Evolutionary conservation across 176 grass and related monocot species (phyloP).

Genomic region (Cenchrus americanus): DNA sequence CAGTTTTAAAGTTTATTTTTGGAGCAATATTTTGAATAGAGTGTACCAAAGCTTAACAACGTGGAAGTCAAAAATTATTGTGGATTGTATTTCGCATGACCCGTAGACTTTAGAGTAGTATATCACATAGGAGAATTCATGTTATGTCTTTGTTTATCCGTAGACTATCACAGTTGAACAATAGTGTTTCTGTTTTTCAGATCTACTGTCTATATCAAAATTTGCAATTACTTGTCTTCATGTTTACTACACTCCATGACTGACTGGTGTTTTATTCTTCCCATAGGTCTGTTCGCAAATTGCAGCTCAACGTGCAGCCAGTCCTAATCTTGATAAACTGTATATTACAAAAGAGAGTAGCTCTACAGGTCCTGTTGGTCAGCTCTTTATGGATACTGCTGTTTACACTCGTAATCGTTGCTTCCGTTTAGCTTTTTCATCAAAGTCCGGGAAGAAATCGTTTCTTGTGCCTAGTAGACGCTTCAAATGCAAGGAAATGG

Average conservation of each 20-base stretch:
- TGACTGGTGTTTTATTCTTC: slow-evolving; percentile 24
- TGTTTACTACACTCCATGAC: slow-evolving; percentile 9
- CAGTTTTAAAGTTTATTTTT: neutral
- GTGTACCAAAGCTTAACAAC: neutral
- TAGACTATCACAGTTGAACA: neutral
- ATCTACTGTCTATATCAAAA: neutral
- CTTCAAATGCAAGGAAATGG: slow-evolving; percentile 92
- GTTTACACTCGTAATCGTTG: slow-evolving; percentile 97
- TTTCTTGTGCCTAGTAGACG: slow-evolving; percentile 79
- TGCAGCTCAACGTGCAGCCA: slow-evolving; percentile 48
- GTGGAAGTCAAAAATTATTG: neutral
- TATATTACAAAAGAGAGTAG: slow-evolving; percentile 74
- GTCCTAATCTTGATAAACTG: slow-evolving; percentile 64
- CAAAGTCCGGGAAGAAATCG: slow-evolving; percentile 86
- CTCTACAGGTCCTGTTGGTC: slow-evolving; percentile 36
- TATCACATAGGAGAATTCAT: slow-evolving; percentile 18
- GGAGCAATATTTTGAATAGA: slow-evolving; percentile 11
- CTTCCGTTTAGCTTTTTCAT: slow-evolving; percentile 90
- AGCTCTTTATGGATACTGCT: slow-evolving; percentile 81
- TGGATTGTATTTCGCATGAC: slow-evolving; percentile 9
- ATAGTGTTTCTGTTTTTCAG: neutral
- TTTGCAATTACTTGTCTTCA: slow-evolving; percentile 9
- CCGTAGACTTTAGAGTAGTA: neutral
- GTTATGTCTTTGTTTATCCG: neutral
- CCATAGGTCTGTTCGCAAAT: slow-evolving; percentile 76